Base-by-base conservation (phyloP, 1,284 basidiomycete genomes). In the Athelia sp. region DNA sequence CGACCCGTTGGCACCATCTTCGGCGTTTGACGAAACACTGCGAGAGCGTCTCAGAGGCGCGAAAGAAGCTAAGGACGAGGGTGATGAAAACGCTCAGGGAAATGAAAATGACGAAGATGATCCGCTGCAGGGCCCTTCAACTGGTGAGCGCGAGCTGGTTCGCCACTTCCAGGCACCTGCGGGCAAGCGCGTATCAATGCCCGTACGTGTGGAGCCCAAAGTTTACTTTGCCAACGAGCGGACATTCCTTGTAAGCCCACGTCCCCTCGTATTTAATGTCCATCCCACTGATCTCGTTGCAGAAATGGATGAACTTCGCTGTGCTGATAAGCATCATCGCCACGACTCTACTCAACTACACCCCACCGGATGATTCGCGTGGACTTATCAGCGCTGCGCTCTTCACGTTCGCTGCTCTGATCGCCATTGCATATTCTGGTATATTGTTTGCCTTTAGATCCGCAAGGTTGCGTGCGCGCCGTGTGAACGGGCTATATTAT, bases 201-300 rank as follows among this genome's bases (percentile, higher is more conserved):
- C 96, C 31, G 87, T 99, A 29, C 82, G 96, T 47, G 81, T 99
- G 50, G 96, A 99, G 70, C 96, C 96, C 32, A 99, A 99, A 71
- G 94, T 97, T 6, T 97, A 97, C 64, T 99, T 98, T 66, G 96
- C 96, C 2, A 90, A 91, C 43, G 96, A 98, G 67, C 77, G 93
- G 51, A 95, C 93, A n/a, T 92, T 90, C 74, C 63, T 91, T 65
- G 88, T 87, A 62, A 63, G 82, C 68, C 13, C 51, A 48, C 21
- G 45, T 52, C 57, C 44, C 23, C n/a, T 49, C 44, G 18, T 46
- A 58, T 46, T 48, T 19, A 13, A 15, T 38, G 19, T n/a, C 45
- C 26, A 38, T 53, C 36, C 55, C 52, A 29, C 51, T 50, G 24
- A 47, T 34, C 31, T 43, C 21, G 53, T 18, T 21, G 31, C 60